phyloP scores from a whole-genome alignment of 192 early-diverging fungal species.

The Helicostylum pulchrum region DNA sequence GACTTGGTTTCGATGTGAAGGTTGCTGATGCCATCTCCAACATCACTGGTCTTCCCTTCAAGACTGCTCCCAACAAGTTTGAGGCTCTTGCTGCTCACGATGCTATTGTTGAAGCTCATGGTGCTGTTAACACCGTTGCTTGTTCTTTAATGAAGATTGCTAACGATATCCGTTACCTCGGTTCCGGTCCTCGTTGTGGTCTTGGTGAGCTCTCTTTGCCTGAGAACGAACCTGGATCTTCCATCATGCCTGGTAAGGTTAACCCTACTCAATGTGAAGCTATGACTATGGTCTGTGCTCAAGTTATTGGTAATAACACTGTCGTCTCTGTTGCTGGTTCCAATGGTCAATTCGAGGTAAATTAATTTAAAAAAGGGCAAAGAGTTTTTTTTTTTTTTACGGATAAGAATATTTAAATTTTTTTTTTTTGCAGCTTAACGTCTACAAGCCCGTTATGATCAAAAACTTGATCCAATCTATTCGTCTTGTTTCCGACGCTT shows the following conservation, averaged over 20 bases:
- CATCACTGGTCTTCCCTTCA: slow-evolving; percentile 87
- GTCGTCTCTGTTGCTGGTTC: slow-evolving; percentile 89
- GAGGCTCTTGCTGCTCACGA: slow-evolving; percentile 99
- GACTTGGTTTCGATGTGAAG: slow-evolving; percentile 86
- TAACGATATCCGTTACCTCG: slow-evolving; percentile 96
- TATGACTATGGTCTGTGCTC: slow-evolving; percentile 97
- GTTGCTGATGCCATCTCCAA: slow-evolving; percentile 86
- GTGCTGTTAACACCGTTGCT: slow-evolving; percentile 92
- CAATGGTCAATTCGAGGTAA: slow-evolving; percentile 97
- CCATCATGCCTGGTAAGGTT: slow-evolving; percentile 99
- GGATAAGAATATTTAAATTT: neutral
- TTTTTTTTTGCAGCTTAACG: slow-evolving; percentile 70
- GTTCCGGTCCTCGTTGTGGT: slow-evolving; percentile 96
- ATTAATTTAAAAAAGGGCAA: slow-evolving; percentile 3
- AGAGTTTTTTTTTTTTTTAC: neutral
- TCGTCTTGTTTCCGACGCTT: slow-evolving; percentile 81
- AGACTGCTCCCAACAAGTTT: slow-evolving; percentile 98
- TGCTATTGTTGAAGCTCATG: slow-evolving; percentile 94
- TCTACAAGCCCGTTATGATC: slow-evolving; percentile 99
- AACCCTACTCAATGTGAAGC: slow-evolving; percentile 99
- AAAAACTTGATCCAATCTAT: slow-evolving; percentile 95
- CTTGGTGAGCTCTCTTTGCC: slow-evolving; percentile 94
- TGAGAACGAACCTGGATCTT: slow-evolving; percentile 98
- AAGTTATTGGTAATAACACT: slow-evolving; percentile 98
- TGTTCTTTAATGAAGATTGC: slow-evolving; percentile 98